Conservation (phyloP, 768 basidiomycete species). For the Calocybe gangraenosa region DNA sequence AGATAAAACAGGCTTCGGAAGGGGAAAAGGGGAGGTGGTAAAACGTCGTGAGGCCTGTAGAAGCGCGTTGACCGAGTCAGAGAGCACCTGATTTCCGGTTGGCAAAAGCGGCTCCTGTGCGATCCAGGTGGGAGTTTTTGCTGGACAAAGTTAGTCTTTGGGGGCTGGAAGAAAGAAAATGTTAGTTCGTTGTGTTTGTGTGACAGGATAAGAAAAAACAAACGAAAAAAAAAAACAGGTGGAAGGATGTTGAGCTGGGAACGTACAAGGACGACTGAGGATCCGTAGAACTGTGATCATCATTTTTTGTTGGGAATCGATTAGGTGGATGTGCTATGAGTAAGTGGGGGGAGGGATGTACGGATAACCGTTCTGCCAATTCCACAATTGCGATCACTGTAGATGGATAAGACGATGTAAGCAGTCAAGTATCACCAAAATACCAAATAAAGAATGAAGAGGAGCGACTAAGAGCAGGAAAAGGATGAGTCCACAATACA, state of each 20-base stretch:
- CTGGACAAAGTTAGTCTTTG: constrained; percentile 80
- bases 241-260: background rate
- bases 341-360: constrained; percentile 23
- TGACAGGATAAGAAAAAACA: too few species aligned
- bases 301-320: too few species aligned
- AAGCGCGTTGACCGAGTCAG: constrained; percentile 60
- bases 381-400: constrained; percentile 69
- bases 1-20: too few species aligned
- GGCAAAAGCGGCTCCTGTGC: constrained; percentile 55
- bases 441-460: background rate
- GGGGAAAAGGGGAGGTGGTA: constrained; percentile 43
- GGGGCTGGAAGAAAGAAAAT: background rate
- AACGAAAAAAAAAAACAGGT: background rate
- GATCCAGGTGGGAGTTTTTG: constrained; percentile 63
- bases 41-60: constrained; percentile 69
- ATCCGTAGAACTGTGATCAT: constrained; percentile 37
- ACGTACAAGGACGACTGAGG: constrained; percentile 46
- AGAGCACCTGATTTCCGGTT: constrained; percentile 65
- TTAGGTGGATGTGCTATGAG: background rate
- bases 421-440: too few species aligned
- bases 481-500: constrained; percentile 40
- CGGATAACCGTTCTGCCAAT: constrained; percentile 72
- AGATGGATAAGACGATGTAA: too few species aligned
- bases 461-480: background rate
- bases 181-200: too few species aligned